Evolutionary conservation across 805 yeast genomes (phyloP).

Genomic region (Starmerella potacharoeniae): DNA sequence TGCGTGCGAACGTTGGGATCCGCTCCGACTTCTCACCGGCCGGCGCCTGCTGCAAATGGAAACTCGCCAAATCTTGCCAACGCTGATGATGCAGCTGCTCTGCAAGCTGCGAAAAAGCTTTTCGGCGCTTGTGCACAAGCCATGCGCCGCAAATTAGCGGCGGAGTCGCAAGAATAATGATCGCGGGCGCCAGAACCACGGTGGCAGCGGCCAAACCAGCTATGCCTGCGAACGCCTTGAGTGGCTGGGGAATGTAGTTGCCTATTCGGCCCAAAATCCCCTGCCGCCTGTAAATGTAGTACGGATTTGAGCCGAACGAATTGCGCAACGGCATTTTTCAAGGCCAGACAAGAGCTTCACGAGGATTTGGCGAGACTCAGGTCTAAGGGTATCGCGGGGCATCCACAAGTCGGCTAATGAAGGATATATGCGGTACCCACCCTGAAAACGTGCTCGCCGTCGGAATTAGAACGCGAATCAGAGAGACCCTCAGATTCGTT

Average conservation of each 20-base stretch:
- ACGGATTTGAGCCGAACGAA: background rate
- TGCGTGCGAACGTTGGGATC: conserved; percentile 12
- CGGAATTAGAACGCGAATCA: too few species aligned
- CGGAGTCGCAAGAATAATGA: conserved; percentile 12
- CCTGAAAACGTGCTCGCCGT: too few species aligned
- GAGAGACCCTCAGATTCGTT: too few species aligned
- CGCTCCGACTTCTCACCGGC: background rate
- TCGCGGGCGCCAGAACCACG: conserved; percentile 17
- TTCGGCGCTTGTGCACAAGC: conserved; percentile 3
- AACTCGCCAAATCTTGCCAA: conserved; percentile 17
- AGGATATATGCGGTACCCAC: too few species aligned
- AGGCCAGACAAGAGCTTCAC: background rate
- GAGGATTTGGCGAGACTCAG: background rate
- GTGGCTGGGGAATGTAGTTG: conserved; percentile 11
- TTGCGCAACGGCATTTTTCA: background rate
- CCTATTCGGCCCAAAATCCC: conserved; percentile 6
- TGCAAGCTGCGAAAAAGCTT: background rate
- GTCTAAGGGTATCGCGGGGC: background rate
- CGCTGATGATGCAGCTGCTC: conserved; percentile 11
- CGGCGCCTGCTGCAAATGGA: conserved; percentile 11
- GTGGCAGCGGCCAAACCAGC: conserved; percentile 15
- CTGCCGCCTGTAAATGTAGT: conserved; percentile 5
- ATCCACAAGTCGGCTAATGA: background rate
- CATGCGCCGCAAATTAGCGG: conserved; percentile 14
- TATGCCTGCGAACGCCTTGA: conserved; percentile 12